These are phyloP conservation scores for Thielaviopsis populi DNA, from an alignment of 2,329 filamentous ascomycete species.

Conservation along the genomic window DNA sequence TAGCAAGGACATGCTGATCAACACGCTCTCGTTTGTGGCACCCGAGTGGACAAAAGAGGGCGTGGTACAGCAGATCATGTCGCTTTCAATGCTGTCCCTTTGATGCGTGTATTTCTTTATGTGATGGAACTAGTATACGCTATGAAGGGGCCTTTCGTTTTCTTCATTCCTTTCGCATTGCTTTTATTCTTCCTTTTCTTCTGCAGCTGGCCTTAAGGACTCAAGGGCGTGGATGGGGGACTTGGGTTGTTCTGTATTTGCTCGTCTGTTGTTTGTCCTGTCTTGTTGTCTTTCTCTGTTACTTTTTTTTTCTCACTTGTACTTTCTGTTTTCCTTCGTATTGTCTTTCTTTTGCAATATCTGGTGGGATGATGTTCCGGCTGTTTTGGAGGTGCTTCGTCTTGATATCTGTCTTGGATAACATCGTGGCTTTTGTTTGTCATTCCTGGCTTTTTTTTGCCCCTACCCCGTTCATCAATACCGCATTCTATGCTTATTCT, in stretches of 20 bases:
- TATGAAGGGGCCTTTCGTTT: background rate
- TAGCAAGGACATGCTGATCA: conserved; percentile 50
- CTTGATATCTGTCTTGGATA: conserved; percentile 5
- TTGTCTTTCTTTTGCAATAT: background rate
- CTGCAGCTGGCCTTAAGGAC: background rate
- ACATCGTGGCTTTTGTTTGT: conserved; percentile 3
- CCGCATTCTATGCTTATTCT: background rate
- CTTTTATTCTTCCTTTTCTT: background rate
- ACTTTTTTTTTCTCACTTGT: background rate
- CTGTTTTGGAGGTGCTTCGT: conserved; percentile 4
- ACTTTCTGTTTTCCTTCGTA: background rate
- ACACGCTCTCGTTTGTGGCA: conserved; percentile 49
- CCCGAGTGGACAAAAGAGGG: conserved; percentile 47
- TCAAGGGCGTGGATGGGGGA: background rate
- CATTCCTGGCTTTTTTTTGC: background rate
- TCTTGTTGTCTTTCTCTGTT: background rate
- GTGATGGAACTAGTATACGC: background rate
- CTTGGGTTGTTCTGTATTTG: background rate
- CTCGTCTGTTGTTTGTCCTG: background rate
- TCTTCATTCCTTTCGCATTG: conserved; percentile 6
- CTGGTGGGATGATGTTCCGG: background rate
- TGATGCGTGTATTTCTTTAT: conserved; percentile 6
- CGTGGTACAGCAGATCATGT: conserved; percentile 53
- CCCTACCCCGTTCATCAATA: background rate
- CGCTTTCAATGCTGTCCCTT: conserved; percentile 48